Conservation (phyloP, 1,284 basidiomycete genomes). For the Ceratobasidium sp. region DNA sequence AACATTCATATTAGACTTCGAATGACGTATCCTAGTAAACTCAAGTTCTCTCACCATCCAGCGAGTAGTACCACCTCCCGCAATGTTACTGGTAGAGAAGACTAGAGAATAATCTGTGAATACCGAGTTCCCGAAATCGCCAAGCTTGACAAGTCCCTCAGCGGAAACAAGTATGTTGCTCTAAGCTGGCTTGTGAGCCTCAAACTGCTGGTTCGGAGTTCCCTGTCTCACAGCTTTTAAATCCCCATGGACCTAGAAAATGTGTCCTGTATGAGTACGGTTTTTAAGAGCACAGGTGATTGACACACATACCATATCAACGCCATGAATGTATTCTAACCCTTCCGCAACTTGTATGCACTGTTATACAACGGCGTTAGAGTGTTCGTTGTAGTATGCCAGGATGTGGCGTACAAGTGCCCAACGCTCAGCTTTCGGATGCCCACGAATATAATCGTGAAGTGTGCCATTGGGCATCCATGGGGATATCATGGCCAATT, state of each 20-base stretch:
- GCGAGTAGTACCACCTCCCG: background rate
- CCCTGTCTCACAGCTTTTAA: background rate
- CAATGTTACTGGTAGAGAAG: background rate
- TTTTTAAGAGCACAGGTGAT: background rate
- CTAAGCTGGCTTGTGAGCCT: background rate
- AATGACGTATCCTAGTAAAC: background rate
- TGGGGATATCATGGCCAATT: background rate
- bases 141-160: background rate
- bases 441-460: background rate
- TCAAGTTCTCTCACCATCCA: background rate
- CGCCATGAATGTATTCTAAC: background rate
- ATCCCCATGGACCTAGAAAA: background rate
- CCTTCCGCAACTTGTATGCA: background rate
- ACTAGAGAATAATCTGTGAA: background rate
- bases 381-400: background rate
- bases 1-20: background rate
- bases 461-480: background rate
- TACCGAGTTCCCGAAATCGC: background rate
- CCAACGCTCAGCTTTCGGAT: background rate
- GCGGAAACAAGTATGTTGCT: background rate
- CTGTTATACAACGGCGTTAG: background rate
- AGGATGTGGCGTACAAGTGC: background rate
- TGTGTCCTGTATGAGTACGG: background rate
- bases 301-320: background rate
- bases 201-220: background rate